Evolutionary conservation across 2,329 filamentous ascomycete species (phyloP).

Genomic region (Penicillium rolfsii): DNA sequence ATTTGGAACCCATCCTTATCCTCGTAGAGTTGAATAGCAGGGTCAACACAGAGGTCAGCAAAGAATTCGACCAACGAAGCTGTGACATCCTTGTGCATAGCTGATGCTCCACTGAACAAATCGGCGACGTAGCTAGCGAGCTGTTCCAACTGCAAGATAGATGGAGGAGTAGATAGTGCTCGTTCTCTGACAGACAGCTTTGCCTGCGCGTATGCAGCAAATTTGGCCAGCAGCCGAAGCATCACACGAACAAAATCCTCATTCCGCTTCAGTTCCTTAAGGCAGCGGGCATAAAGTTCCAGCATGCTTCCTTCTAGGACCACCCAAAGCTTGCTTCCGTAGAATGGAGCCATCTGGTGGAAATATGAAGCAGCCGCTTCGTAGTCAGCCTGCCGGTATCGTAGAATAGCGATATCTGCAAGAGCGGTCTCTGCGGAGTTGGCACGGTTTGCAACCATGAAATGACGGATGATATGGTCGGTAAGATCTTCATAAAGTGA

Average conservation of each 20-base stretch:
- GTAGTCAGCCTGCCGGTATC: conserved; percentile 76
- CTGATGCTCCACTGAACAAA: conserved; percentile 53
- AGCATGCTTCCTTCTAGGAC: conserved; percentile 81
- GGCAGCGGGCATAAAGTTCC: conserved; percentile 79
- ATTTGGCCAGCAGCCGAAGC: conserved; percentile 63
- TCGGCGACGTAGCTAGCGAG: conserved; percentile 43
- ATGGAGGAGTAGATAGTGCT: conserved; percentile 35
- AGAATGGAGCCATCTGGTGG: conserved; percentile 75
- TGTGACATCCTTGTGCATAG: conserved; percentile 63
- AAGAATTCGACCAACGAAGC: conserved; percentile 77
- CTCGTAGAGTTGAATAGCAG: conserved; percentile 69
- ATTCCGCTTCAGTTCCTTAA: conserved; percentile 73
- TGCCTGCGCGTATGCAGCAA: conserved; percentile 40
- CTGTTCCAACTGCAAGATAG: conserved; percentile 36
- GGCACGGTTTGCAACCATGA: conserved; percentile 74
- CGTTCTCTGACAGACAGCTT: conserved; percentile 37
- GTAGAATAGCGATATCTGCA: conserved; percentile 83
- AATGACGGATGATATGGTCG: conserved; percentile 80
- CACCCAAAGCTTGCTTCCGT: conserved; percentile 77
- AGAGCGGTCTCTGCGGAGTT: conserved; percentile 77
- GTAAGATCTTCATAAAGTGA: conserved; percentile 75
- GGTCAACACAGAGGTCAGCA: conserved; percentile 67
- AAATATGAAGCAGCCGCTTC: conserved; percentile 76
- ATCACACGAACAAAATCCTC: conserved; percentile 79
- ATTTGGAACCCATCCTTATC: conserved; percentile 76